Evolutionary conservation across 768 basidiomycete species (phyloP).

Genomic region (Boletus tomentosulus): DNA sequence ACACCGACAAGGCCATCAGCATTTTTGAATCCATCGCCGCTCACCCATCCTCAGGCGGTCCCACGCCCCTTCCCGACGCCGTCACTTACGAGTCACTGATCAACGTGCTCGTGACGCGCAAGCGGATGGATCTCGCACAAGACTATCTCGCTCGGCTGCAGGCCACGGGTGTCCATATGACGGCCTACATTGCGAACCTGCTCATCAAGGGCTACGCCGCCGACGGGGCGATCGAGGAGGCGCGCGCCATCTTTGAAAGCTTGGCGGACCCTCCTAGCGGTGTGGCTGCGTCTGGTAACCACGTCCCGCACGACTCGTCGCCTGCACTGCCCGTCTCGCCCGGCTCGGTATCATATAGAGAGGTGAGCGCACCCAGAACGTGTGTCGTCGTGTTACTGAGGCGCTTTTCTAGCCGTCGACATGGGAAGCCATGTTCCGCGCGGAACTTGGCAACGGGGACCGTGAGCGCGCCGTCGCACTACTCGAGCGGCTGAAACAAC

Average conservation of each 20-base stretch:
- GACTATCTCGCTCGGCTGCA: slow-evolving; percentile 61
- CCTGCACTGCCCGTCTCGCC: slow-evolving; percentile 33
- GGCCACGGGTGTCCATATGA: slow-evolving; percentile 70
- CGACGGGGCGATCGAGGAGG: slow-evolving; percentile 62
- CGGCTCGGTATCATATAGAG: slow-evolving; percentile 38
- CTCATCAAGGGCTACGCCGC: slow-evolving; percentile 60
- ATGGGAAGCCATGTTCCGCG: slow-evolving; percentile 94
- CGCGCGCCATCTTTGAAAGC: slow-evolving; percentile 75
- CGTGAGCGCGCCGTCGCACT: slow-evolving; percentile 65
- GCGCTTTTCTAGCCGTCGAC: slow-evolving; percentile 64
- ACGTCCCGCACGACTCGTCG: slow-evolving; percentile 58
- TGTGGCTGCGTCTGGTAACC: slow-evolving; percentile 86
- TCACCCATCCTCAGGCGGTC: slow-evolving; percentile 37
- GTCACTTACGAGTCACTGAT: slow-evolving; percentile 88
- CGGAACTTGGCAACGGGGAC: slow-evolving; percentile 78
- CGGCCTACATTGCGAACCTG: slow-evolving; percentile 88
- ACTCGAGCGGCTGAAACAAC: slow-evolving; percentile 65
- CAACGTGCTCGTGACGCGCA: slow-evolving; percentile 77
- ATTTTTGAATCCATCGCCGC: slow-evolving; percentile 72
- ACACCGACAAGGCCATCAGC: slow-evolving; percentile 71
- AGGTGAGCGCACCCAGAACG: slow-evolving; percentile 15
- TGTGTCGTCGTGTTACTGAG: neutral
- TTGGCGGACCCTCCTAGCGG: slow-evolving; percentile 78
- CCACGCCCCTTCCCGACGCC: slow-evolving; percentile 59
- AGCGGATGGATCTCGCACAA: slow-evolving; percentile 73